phyloP scores from a whole-genome alignment of 106 monocot species.

The Allium sativum region DNA sequence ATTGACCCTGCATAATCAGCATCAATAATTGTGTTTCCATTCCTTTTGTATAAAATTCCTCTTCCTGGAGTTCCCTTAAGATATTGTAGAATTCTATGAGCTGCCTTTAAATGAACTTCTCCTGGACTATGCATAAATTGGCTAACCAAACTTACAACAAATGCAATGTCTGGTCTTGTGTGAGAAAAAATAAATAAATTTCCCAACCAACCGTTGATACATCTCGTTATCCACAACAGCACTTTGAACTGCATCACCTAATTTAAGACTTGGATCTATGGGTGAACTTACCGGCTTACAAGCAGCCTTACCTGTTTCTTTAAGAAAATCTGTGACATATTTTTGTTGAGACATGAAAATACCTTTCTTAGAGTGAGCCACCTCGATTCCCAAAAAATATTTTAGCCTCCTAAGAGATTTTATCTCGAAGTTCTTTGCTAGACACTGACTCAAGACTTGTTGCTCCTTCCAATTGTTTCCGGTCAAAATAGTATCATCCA shows the following conservation, averaged over 20 bases:
- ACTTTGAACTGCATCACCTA: background rate
- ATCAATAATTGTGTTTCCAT: background rate
- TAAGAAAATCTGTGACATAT: background rate
- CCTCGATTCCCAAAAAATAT: background rate
- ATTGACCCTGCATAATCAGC: background rate
- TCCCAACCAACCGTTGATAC: background rate
- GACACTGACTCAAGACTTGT: background rate
- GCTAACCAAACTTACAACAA: background rate
- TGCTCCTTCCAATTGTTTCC: background rate
- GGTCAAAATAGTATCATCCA: constrained; percentile 3
- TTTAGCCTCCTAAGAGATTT: background rate
- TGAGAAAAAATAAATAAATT: background rate
- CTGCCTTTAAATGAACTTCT: background rate
- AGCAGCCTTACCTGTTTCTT: background rate
- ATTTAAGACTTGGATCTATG: background rate
- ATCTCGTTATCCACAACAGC: background rate
- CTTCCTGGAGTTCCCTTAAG: background rate
- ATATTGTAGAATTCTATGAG: background rate
- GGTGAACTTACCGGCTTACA: background rate
- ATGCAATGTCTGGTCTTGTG: background rate
- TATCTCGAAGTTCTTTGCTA: background rate
- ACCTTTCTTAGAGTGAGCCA: background rate
- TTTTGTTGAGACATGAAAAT: constrained; percentile 4
- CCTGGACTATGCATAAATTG: background rate
- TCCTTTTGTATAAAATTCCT: background rate